Conservation (phyloP, 768 basidiomycete species). For the Lactarius sp. region DNA sequence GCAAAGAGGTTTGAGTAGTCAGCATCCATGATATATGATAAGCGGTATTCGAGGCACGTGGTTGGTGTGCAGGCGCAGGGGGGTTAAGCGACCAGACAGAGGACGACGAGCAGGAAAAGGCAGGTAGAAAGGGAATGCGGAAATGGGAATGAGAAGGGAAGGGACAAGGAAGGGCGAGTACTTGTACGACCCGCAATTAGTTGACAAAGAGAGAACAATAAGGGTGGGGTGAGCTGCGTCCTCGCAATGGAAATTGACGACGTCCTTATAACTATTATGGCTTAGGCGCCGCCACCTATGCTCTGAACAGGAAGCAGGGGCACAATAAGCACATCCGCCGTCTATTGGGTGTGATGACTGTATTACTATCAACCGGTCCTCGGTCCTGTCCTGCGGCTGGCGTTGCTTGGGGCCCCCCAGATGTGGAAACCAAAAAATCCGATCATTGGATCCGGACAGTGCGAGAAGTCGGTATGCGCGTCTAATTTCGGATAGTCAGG, state of each 20-base stretch:
- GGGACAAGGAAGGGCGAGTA: constrained; percentile 13
- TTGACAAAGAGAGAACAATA: constrained; percentile 16
- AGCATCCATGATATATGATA: constrained; percentile 3
- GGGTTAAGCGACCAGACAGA: constrained; percentile 1
- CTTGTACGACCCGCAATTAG: constrained; percentile 14
- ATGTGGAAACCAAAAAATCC: constrained; percentile 5
- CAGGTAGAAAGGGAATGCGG: constrained; percentile 10
- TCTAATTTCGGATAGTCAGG: not conserved
- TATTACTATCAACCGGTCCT: not conserved
- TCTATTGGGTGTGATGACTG: not conserved
- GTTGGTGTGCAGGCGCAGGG: not conserved
- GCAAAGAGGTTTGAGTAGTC: constrained; percentile 25
- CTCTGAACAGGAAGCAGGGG: not conserved
- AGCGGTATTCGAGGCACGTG: not conserved
- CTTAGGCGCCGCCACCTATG: constrained; percentile 10
- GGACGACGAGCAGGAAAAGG: constrained; percentile 1
- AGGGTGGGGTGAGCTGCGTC: not conserved
- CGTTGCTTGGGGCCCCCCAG: constrained; percentile 5
- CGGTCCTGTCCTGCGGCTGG: not conserved
- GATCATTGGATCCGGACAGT: constrained; percentile 9
- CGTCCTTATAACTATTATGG: constrained; percentile 21
- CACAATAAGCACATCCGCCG: not conserved
- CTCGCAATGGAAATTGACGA: not conserved
- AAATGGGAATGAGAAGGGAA: constrained; percentile 14
- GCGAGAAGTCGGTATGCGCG: not conserved